Evolutionary conservation across 805 yeast genomes (phyloP).

Genomic region (Soucietia sequanensis): DNA sequence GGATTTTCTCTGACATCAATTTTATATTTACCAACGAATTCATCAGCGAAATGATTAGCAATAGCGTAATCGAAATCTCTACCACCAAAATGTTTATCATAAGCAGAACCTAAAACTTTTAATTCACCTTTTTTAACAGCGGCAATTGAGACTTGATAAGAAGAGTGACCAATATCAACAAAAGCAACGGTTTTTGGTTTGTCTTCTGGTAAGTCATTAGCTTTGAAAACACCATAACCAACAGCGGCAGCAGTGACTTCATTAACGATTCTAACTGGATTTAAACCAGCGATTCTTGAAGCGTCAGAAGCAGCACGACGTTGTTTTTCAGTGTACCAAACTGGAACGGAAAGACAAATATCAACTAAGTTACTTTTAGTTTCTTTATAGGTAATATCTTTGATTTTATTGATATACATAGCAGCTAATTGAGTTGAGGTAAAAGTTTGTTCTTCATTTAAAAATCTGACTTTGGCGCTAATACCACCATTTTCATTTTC

Average conservation of each 20-base stretch:
- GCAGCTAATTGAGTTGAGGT: slow-evolving; percentile 89
- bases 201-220: slow-evolving; percentile 89
- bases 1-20: slow-evolving; percentile 88
- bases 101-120: slow-evolving; percentile 87
- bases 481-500: slow-evolving; percentile 71
- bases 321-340: slow-evolving; percentile 95
- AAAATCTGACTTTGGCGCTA: slow-evolving; percentile 82
- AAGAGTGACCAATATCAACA: slow-evolving; percentile 96
- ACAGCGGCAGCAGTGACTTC: slow-evolving; percentile 99
- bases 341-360: slow-evolving; percentile 93
- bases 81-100: slow-evolving; percentile 97
- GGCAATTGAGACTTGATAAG: slow-evolving; percentile 86
- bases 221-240: slow-evolving; percentile 97
- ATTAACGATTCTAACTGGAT: slow-evolving; percentile 97
- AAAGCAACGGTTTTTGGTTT: slow-evolving; percentile 88
- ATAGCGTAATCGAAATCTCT: slow-evolving; percentile 93
- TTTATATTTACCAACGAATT: slow-evolving; percentile 88
- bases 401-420: slow-evolving; percentile 91
- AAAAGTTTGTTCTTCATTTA: slow-evolving; percentile 75
- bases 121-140: slow-evolving; percentile 95
- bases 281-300: slow-evolving; percentile 91
- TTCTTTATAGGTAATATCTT: slow-evolving; percentile 75
- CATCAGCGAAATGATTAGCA: slow-evolving; percentile 91
- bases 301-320: slow-evolving; percentile 97
- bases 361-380: slow-evolving; percentile 80